Evolutionary conservation across 305 asterid genomes (phyloP), one percentile per base, ranked within the genome.

Genomic region (Solanum aculeatissimum): DNA sequence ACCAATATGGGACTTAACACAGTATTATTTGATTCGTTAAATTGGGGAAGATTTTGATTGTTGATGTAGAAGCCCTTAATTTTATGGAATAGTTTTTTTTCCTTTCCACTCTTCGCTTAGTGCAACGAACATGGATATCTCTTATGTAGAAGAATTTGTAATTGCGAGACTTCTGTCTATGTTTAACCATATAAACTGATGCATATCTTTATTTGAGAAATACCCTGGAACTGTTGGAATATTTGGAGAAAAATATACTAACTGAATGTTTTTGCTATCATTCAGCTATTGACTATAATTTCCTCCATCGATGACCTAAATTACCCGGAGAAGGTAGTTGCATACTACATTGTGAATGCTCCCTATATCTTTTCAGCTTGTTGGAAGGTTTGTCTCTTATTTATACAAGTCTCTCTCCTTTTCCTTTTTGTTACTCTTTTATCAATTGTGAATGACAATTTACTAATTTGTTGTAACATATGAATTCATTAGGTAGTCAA

Each of bases 301-400:
- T 91, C 94, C 81, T 90, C 97, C 43, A 92, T 95, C 80, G 98
- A 95, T 85, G 98, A 95, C 88, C 93, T 93, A 83, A 95, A 95
- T 87, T 95, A 95, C 87, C 98, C 98, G 0, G 98, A 95, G 93
- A 95, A 94, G 87, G 92, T 97, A 65, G 84, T 85, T 82, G 91
- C 98, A 72, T 95, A 94, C 87, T 95, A 95, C 91, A 89, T 95
- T 57, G 98, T 95, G 89, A 95, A 95, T 75, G 93, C 95, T 45
- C 98, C 98, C 8, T 94, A 91, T 70, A 90, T 94, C 68, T 95
- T 94, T 85, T 93, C 98, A 4, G 95, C 96, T 79, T 95, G 98
- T 87, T 94, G 98, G 98, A 95, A 93, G 98, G 98, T 95, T 83
- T 11, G 91, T 85, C 77, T 86, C 80, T 58, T n/a, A 81, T 84